Base-by-base conservation (phyloP, 2,329 filamentous ascomycete genomes). In the Truncatella angustata region DNA sequence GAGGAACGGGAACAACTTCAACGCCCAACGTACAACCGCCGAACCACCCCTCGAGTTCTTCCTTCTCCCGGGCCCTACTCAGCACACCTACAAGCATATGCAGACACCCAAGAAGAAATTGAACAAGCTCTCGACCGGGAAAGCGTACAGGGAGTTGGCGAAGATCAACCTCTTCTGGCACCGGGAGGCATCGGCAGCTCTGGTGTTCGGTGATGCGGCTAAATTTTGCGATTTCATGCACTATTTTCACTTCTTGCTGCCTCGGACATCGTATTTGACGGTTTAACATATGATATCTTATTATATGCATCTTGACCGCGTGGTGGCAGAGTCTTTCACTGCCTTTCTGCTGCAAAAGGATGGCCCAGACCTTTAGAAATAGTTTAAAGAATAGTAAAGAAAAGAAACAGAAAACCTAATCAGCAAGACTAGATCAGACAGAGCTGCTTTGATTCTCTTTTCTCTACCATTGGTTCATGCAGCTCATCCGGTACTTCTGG, bases 81-180 rank as follows among this genome's bases (percentile, higher is more conserved):
- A 14, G 66, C 65, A 34, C 66, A 68, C 50, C 46, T 68, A n/a
- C 66, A 68, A 5, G 63, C 66, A 18, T 68, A 68, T 50, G 66
- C 56, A 14, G 66, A 68, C 36, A 68, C 66, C 2, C 66, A 67
- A 54, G 66, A 68, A 57, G 66, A 68, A 47, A 68, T 68, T 34
- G 66, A 68, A 53, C 58, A 50, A 35, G 66, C 66, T 9, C 58
- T 68, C 4, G 65, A 68, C 51, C 63, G 65, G 2, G 66, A 68
- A 51, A 66, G 63, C 26, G 63, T 66, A 5, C 66, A 68, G 50
- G 66, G 64, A 1, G 53, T 67, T 9, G 66, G 65, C 23, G 66
- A 68, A 47, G 63, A 67, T 47, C 65, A 67, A 47, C 66, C 66
- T n/a, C 57, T 68, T n/a, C 55, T 68, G 34, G 66, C 66, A 6